A percentile compares a stretch with the other conserved stretches of the same genome.
Conservation (phyloP, 1,284 basidiomycete genomes). For the Austroboletus novae-zelandiae region DNA sequence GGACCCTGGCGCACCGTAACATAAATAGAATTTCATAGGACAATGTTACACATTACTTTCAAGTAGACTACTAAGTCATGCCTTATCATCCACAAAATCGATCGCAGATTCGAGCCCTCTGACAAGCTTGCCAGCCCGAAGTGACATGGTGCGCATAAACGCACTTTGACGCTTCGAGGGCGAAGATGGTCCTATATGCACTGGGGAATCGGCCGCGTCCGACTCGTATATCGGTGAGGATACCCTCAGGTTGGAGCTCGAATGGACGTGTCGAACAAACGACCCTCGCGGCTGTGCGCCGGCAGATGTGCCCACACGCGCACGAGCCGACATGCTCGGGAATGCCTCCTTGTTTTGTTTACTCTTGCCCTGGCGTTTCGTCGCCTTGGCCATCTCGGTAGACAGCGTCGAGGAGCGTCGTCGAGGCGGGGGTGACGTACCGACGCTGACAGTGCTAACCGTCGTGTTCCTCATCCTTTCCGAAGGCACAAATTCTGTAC, state of each 20-base stretch:
- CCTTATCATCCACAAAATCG: too few relatives aligned
- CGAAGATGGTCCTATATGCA: conserved; percentile 6
- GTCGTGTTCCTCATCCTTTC: conserved; percentile 14
- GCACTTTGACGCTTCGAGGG: conserved; percentile 17
- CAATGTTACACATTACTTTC: too few relatives aligned
- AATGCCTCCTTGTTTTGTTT: conserved; percentile 2
- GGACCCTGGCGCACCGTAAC: too few relatives aligned
- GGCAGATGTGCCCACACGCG: conserved; percentile 7
- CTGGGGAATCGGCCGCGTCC: conserved; percentile 13
- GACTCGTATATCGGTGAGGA: too few relatives aligned
- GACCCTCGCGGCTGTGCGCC: neutral
- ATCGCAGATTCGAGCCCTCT: conserved; percentile 45
- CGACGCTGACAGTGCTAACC: conserved; percentile 28
- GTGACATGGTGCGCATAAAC: conserved; percentile 35
- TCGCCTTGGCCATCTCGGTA: neutral
- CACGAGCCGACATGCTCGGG: conserved; percentile 1
- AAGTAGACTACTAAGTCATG: too few relatives aligned
- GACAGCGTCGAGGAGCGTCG: conserved; percentile 29
- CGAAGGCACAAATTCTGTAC: neutral
- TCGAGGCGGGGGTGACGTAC: conserved; percentile 7
- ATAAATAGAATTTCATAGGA: neutral
- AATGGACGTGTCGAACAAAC: too few relatives aligned
- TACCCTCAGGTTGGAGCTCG: too few relatives aligned
- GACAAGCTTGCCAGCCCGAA: conserved; percentile 40
- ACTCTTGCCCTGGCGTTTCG: conserved; percentile 8